Base-by-base conservation (phyloP, 768 basidiomycete genomes). In the Cystobasidium ongulense region DNA sequence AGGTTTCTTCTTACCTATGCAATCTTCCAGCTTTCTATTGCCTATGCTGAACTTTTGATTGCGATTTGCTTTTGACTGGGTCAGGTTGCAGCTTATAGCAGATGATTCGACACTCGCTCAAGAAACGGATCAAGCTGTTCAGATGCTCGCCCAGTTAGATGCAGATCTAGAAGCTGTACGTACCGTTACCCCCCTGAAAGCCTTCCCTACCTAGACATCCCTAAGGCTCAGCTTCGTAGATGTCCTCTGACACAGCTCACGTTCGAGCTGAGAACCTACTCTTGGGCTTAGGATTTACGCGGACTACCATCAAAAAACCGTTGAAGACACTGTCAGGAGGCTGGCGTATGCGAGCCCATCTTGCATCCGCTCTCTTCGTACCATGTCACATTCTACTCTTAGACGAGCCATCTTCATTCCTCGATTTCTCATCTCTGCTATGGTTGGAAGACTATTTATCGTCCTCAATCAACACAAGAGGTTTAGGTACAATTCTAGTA, bases 311-410 rank as follows among this genome's bases (percentile, higher is more conserved):
- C 3, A 71, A 78, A 1, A 75, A 75, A 1, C 83, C 83, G 3
- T 84, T 85, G 67, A 79, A 80, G 0, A 81, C 83, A 0, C 81
- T 89, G 27, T 87, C 86, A 29, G 88, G 88, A 21, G 88, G 88
- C 0, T 89, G 88, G 88, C 80, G 85, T 46, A 86, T 86, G 53
- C 82, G 88, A 23, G 85, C 85, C 72, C 84, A 84, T 36, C 82
- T 89, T 1, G 88, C 87, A 2, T 84, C 84, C 35, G 85, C 86
- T 0, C 81, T 89, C 17, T 84, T 88, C 68, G 83, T 86, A 41
- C 82, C 84, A 35, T 83, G 83, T 7, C 86, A 89, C 74, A 80
- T 88, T 15, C 80, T 88, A 25, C 81, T 88, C 11, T 81, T 88
- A 41, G 87, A 88, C 75, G 87, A 88, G 79, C 80, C 81, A 27